These are phyloP conservation scores for barley (Hordeum vulgare) DNA, from an alignment of 176 grass and related monocot genomes.

Conservation along the genomic window DNA sequence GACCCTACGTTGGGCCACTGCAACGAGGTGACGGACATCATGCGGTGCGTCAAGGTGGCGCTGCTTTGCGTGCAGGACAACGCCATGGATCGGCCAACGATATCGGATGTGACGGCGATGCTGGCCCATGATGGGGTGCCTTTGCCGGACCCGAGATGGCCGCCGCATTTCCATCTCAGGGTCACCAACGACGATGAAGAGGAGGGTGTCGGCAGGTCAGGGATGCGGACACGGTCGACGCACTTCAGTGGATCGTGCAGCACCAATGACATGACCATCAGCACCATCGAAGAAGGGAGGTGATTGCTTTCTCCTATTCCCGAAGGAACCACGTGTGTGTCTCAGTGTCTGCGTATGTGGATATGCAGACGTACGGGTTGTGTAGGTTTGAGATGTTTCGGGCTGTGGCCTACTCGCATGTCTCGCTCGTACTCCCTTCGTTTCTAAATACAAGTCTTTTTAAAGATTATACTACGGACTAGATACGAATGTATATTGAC, in stretches of 20 bases:
- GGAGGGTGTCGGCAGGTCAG: background rate
- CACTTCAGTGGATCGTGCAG: constrained; percentile 13
- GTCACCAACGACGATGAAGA: constrained; percentile 11
- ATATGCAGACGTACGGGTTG: no score
- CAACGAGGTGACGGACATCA: background rate
- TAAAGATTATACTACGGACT: background rate
- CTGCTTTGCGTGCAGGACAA: constrained; percentile 73
- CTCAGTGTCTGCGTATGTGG: background rate
- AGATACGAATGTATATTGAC: no score
- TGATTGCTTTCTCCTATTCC: background rate
- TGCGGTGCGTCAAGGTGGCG: constrained; percentile 49
- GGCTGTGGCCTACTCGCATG: no score
- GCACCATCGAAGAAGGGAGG: constrained; percentile 24
- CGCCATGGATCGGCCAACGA: constrained; percentile 39
- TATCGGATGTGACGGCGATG: constrained; percentile 48
- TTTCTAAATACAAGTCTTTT: no score
- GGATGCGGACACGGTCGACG: background rate
- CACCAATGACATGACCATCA: constrained; percentile 41
- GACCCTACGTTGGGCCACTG: constrained; percentile 35
- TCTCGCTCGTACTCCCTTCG: no score
- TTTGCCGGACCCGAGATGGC: constrained; percentile 22
- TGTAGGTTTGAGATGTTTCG: background rate
- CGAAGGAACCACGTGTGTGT: background rate
- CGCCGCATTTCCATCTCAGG: constrained; percentile 39
- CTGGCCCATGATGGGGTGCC: constrained; percentile 1